Base-by-base conservation (phyloP, 2,329 filamentous ascomycete genomes). In the Elsinoe fawcettii region DNA sequence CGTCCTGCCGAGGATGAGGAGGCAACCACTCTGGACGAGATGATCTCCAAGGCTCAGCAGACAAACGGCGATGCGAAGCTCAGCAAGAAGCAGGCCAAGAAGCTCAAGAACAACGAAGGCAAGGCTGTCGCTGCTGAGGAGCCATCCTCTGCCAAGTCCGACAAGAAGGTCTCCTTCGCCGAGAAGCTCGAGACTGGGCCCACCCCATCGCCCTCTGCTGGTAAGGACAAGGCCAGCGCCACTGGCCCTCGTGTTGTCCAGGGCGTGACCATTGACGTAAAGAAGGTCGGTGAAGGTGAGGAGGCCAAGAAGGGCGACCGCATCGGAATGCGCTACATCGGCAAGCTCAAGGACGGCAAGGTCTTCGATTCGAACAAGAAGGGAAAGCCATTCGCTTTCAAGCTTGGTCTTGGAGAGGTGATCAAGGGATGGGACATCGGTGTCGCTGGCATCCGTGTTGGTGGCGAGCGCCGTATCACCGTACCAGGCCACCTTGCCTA, bases 371-470 rank as follows among this genome's bases (percentile, higher is more conserved):
- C 87, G 74, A 97, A 99, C 82, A 99, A 97, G 82, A 96, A 95
- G 79, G 93, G 93, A 67, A 91, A 95, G 79, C 92, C 95, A 59
- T 99, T 99, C 78, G 82, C 81, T 64, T 97, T 97, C 84, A 95
- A 92, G 80, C 84, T 95, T 60, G 95, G 93, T 65, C 84, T 85
- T 70, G 91, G 91, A 61, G 89, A 97, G 74, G 95, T 99, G 68
- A 99, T 99, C 79, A 93, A 95, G 82, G 93, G 93, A 65, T 97
- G 93, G 95, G 95, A 99, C 72, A 83, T 97, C 63, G 93, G 93
- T 75, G 79, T 99, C 65, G 80, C 82, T 65, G 95, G 95, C 74
- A 96, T 99, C 90, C 79, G 85, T 65, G 86, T 91, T 65, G 93
- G 93, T 68, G 90, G 90, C 67, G 95, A 99, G 81, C 89, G 93